A percentile compares a stretch with the other conserved stretches of the same genome.
phyloP scores from a whole-genome alignment of 2,329 filamentous ascomycete genomes.

The Blastomyces silverae region DNA sequence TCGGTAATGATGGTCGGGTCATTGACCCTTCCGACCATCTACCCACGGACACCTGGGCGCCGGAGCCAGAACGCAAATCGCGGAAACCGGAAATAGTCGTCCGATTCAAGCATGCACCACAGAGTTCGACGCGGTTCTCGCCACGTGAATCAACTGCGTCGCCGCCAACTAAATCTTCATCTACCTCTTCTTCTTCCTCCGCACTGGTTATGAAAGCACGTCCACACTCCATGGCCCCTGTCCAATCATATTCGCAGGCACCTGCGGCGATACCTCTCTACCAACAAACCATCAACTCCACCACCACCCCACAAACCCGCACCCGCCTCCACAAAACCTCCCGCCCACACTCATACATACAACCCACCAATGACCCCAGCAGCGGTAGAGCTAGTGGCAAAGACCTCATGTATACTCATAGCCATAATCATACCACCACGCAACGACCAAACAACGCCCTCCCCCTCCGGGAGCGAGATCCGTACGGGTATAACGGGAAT shows the following conservation, averaged over 20 bases:
- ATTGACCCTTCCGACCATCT: conserved; percentile 62
- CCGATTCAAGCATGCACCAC: conserved; percentile 40
- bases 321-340: conserved; percentile 17
- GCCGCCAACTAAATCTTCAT: conserved; percentile 15
- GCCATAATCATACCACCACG: conserved; percentile 19
- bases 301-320: conserved; percentile 19
- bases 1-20: conserved; percentile 56
- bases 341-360: conserved; percentile 19
- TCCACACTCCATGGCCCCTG: conserved; percentile 27
- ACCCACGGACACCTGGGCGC: conserved; percentile 59
- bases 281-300: conserved; percentile 28
- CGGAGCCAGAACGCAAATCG: conserved; percentile 56
- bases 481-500: conserved; percentile 21
- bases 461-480: conserved; percentile 23
- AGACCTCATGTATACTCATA: neutral
- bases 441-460: conserved; percentile 23
- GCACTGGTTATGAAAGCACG: conserved; percentile 18
- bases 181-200: neutral
- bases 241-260: conserved; percentile 23
- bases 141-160: conserved; percentile 19
- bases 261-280: conserved; percentile 20
- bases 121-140: conserved; percentile 17
- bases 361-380: conserved; percentile 14
- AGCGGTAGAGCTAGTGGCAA: neutral
- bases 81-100: conserved; percentile 45